Conservation (phyloP, 257 asterid species). For the Mitragyna speciosa region DNA sequence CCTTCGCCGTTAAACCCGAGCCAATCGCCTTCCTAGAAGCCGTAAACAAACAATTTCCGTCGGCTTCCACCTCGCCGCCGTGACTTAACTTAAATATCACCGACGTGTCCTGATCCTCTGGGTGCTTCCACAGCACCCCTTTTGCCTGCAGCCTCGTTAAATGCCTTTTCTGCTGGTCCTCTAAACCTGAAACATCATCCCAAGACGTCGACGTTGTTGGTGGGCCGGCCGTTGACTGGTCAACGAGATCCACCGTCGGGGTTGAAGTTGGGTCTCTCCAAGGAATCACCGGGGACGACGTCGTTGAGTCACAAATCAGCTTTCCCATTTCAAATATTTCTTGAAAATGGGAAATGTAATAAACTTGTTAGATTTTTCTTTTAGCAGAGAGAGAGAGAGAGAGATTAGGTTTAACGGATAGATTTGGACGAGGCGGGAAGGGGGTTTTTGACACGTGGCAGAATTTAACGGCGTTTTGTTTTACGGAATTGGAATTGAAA, state of each 20-base stretch:
- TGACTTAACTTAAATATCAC: slow-evolving; percentile 63
- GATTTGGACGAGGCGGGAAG: slow-evolving; percentile 45
- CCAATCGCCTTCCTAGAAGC: slow-evolving; percentile 71
- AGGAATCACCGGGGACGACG: slow-evolving; percentile 77
- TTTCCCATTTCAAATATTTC: slow-evolving; percentile 58
- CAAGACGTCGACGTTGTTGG: slow-evolving; percentile 31
- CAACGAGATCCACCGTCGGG: slow-evolving; percentile 54
- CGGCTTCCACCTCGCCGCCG: slow-evolving; percentile 92
- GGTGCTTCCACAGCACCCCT: slow-evolving; percentile 93
- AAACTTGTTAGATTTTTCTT: not conserved
- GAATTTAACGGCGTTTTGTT: not conserved
- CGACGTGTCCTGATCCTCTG: slow-evolving; percentile 45
- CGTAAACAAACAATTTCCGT: slow-evolving; percentile 86
- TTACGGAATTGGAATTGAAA: no score
- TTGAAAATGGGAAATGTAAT: not conserved
- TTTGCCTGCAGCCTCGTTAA: slow-evolving; percentile 54
- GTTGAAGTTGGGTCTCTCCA: slow-evolving; percentile 84
- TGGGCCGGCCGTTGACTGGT: slow-evolving; percentile 30
- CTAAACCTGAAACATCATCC: slow-evolving; percentile 78
- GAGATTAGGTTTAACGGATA: slow-evolving; percentile 58
- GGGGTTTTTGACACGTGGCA: slow-evolving; percentile 42
- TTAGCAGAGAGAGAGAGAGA: slow-evolving; percentile 8
- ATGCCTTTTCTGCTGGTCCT: slow-evolving; percentile 75
- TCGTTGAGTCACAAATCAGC: slow-evolving; percentile 81
- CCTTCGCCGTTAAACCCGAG: slow-evolving; percentile 45